Percentiles rank a stretch among this genome's conserved stretches.
phyloP scores from a whole-genome alignment of 169 alveolate genomes.

The Eimeria mitis region DNA sequence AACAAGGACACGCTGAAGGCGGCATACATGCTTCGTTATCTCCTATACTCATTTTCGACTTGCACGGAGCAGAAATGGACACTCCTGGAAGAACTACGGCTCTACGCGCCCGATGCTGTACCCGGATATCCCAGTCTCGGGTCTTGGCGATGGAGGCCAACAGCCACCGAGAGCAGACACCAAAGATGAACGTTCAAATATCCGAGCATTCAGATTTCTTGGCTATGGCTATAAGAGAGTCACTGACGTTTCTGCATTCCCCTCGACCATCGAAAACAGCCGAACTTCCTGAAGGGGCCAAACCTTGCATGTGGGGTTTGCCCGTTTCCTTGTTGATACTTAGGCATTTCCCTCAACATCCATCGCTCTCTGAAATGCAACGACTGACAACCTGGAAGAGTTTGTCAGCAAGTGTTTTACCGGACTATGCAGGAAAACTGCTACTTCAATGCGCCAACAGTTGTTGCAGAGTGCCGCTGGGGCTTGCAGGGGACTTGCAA shows the following conservation, averaged over 20 bases:
- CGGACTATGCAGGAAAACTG: constrained; percentile 5
- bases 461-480: constrained; percentile 63
- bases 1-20: constrained; percentile 6
- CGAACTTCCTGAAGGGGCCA: constrained; percentile 45
- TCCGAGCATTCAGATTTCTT: neutral
- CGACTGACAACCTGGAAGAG: neutral
- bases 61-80: constrained; percentile 2
- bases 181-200: neutral
- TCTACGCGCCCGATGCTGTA: neutral
- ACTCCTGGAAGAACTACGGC: neutral
- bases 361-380: neutral
- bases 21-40: neutral
- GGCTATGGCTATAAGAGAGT: constrained; percentile 4
- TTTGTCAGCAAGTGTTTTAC: neutral
- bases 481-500: constrained; percentile 35
- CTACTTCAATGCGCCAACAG: constrained; percentile 57
- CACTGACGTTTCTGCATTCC: constrained; percentile 14
- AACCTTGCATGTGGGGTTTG: constrained; percentile 67
- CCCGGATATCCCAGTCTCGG: neutral
- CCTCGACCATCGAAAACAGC: constrained; percentile 49
- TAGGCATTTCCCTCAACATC: constrained; percentile 12
- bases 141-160: neutral
- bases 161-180: neutral
- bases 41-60: neutral
- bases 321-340: constrained; percentile 48